Base-by-base conservation (phyloP, 192 early-diverging fungal genomes). In the Linnemannia exigua region DNA sequence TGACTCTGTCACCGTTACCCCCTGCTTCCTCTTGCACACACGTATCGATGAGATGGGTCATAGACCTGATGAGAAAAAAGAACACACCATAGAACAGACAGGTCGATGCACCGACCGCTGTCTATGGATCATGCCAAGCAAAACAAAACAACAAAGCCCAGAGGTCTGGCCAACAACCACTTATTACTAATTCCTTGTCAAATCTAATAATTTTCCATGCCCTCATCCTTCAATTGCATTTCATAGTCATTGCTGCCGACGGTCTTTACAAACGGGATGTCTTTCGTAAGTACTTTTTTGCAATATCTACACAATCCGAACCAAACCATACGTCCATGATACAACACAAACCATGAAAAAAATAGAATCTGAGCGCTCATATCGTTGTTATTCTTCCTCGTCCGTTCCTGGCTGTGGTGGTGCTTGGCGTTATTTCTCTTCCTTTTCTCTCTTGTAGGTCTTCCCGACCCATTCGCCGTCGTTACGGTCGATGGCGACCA, bases 381-480 rank as follows among this genome's bases (percentile, higher is more conserved):
- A 37, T 74, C 72, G 7, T 50, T 35, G 41, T 44, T 44, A 6
- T 44, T 44, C 5, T 44, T 48, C 35, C 46, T 68, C 48, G 61
- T n/a, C n/a, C n/a, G n/a, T 35, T 61, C 50, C n/a, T 52, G 67
- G 38, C 72, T 47, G 22, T 81, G 28, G 25, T 25, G 72, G n/a
- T 50, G 17, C 58, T 63, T 63, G 58, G 58, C 58, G 58, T 36
- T 44, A 44, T 44, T 14, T 61, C 19, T 70, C 36, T 54, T 80
- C 48, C n/a, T 17, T 37, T 41, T 63, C 16, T 47, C 14, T 3
- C 68, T 71, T 41, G 35, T 80, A 94, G 93, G 95, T 15, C 88
- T 96, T 68, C 98, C 98, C 17, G 97, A 99, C 88, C 98, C 98
- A 31, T 98, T 99, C 91, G 98, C 96, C 15, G 95, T 99, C 20